Evolutionary conservation across 495 filamentous ascomycete species (phyloP).

Genomic region (Penicillium egyptiacum): DNA sequence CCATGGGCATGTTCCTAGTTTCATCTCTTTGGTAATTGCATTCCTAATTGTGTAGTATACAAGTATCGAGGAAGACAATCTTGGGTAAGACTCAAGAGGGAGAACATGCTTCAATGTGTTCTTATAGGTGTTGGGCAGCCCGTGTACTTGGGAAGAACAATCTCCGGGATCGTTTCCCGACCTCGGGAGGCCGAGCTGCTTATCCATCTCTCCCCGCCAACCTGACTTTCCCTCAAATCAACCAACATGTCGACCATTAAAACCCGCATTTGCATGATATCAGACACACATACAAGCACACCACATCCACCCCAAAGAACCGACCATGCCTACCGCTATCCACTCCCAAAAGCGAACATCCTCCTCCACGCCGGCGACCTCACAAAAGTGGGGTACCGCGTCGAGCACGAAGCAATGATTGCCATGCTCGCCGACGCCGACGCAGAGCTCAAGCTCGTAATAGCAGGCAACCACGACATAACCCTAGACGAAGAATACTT

Average conservation of each 20-base stretch:
- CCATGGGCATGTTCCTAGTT: conserved; percentile 40
- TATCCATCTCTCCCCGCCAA: not conserved
- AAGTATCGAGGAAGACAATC: not conserved
- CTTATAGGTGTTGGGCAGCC: no score
- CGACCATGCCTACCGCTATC: conserved; percentile 42
- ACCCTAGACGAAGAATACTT: conserved; percentile 62
- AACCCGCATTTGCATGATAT: conserved; percentile 59
- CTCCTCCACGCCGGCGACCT: conserved; percentile 75
- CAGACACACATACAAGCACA: conserved; percentile 58
- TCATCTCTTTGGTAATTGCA: conserved; percentile 21
- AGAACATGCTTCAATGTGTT: not conserved
- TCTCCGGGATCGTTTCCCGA: not conserved
- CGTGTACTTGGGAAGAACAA: no score
- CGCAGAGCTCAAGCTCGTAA: conserved; percentile 73
- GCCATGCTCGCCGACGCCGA: conserved; percentile 53
- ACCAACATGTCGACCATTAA: conserved; percentile 29
- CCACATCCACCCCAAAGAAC: conserved; percentile 31
- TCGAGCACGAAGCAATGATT: conserved; percentile 55
- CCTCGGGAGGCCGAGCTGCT: not conserved
- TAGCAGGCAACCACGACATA: conserved; percentile 81
- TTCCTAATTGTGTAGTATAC: not conserved
- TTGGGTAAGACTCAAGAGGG: not conserved
- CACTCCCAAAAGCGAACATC: conserved; percentile 59
- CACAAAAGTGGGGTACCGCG: conserved; percentile 58
- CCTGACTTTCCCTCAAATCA: not conserved